Base-by-base conservation (phyloP, 352 stramenopile genomes). In the Elongisporangium anandrum region DNA sequence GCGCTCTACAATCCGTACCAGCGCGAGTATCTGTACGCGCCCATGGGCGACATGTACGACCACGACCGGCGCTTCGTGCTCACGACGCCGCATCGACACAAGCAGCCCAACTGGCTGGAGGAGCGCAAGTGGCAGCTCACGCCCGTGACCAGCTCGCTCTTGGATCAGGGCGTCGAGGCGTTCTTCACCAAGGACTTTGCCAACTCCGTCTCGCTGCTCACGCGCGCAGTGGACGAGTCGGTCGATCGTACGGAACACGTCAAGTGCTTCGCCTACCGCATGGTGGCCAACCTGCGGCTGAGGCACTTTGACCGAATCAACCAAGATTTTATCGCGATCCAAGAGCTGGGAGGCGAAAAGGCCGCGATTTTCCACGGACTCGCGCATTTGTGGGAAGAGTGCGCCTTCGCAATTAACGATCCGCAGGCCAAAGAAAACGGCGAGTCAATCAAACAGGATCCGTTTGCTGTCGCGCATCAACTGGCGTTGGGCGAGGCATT, bases 1-100 rank as follows among this genome's bases (percentile, higher is more conserved):
- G 79, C 75, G 13, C 57, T 92, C 3, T 92, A 92, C 59, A 92
- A 92, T 59, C 72, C 77, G 22, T 87, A 92, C 62, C 77, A 88
- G 47, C 76, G 80, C 17, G 75, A 89, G 64, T 90, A 85, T 68
- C 65, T 92, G 47, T 88, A 88, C 57, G 69, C 79, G 39, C 75
- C 81, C 1, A 69, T 52, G 5, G 72, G 72, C 16, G 67, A 80
- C 52, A n/a, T 80, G 50, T 75, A 84, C 59, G 81, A 92, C 48
- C 62, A 57, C 47, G 70, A 88, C 7, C 67, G 81, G 41, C 75
- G 81, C 0, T 65, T 86, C 56, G 77, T 89, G 10, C 59, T 87
- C 23, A 83, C 81, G 12, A 68, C 61, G n/a, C 59, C 53, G 12
- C 60, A 66, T 47, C 55, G 53, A 0, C 50, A 52, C n/a, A 54